Evolutionary conservation across 495 filamentous ascomycete species (phyloP).

Genomic region (Sphaerosporella brunnea): DNA sequence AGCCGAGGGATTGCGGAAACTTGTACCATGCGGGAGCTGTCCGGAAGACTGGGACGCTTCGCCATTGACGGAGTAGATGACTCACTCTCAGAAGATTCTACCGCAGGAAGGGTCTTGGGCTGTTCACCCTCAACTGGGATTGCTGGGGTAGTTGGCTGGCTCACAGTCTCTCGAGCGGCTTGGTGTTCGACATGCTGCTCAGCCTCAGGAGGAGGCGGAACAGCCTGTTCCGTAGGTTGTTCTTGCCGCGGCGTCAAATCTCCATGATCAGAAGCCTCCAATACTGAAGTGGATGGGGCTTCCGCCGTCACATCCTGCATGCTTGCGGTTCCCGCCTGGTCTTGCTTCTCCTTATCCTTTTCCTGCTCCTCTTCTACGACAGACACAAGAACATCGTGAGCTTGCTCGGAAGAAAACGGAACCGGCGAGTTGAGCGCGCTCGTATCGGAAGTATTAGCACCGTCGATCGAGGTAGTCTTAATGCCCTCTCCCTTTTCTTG

Average conservation of each 20-base stretch:
- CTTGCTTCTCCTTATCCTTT: slow-evolving; percentile 13
- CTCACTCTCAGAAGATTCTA: slow-evolving; percentile 16
- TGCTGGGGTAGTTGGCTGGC: not conserved
- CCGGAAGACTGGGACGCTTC: slow-evolving; percentile 6
- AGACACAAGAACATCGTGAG: slow-evolving; percentile 49
- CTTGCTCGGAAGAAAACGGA: slow-evolving; percentile 41
- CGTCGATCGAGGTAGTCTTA: slow-evolving; percentile 24
- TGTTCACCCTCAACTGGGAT: slow-evolving; percentile 1
- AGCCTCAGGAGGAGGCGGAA: too few species aligned
- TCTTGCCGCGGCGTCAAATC: slow-evolving; percentile 14
- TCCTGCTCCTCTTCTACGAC: slow-evolving; percentile 48
- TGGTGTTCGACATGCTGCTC: too few species aligned
- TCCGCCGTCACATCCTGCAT: slow-evolving; percentile 15
- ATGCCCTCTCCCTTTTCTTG: slow-evolving; percentile 32
- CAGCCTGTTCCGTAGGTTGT: slow-evolving; percentile 1
- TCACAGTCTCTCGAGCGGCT: not conserved
- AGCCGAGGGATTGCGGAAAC: slow-evolving; percentile 20
- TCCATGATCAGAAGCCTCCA: slow-evolving; percentile 7
- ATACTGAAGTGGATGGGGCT: slow-evolving; percentile 7
- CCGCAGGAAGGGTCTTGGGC: slow-evolving; percentile 9
- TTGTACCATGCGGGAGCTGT: not conserved
- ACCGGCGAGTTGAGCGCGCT: slow-evolving; percentile 9
- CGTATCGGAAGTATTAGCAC: slow-evolving; percentile 20
- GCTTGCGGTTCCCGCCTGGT: slow-evolving; percentile 10
- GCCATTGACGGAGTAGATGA: slow-evolving; percentile 8